These are phyloP conservation scores for Fusarium sp. DNA, from an alignment of 2,329 filamentous ascomycete genomes.

Conservation along the genomic window DNA sequence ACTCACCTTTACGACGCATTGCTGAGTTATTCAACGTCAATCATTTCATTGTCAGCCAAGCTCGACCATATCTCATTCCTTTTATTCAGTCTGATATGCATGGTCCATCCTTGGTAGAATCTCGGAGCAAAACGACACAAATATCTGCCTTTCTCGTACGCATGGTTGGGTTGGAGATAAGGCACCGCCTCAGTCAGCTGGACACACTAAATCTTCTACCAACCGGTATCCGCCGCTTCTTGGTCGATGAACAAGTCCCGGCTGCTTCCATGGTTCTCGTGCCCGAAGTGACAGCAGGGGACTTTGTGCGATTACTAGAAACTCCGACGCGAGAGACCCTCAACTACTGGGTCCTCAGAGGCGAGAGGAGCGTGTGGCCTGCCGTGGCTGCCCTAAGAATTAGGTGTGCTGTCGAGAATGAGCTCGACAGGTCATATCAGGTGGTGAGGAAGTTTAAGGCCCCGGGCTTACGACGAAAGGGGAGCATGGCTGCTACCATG, in stretches of 20 bases:
- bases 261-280: conserved; percentile 84
- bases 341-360: conserved; percentile 86
- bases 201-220: conserved; percentile 82
- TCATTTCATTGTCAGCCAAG: conserved; percentile 94
- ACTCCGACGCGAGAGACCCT: conserved; percentile 81
- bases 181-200: conserved; percentile 83
- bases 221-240: conserved; percentile 75
- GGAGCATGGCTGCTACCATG: conserved; percentile 51
- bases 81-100: conserved; percentile 86
- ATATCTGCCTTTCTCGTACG: conserved; percentile 70
- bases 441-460: conserved; percentile 74
- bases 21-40: conserved; percentile 92
- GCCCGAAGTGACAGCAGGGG: conserved; percentile 77
- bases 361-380: conserved; percentile 92
- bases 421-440: conserved; percentile 88
- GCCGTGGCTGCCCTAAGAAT: conserved; percentile 85
- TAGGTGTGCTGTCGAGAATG: conserved; percentile 86
- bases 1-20: conserved; percentile 74
- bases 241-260: conserved; percentile 85
- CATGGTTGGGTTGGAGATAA: conserved; percentile 79
- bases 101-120: conserved; percentile 73
- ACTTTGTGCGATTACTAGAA: conserved; percentile 85
- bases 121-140: conserved; percentile 68
- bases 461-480: conserved; percentile 61
- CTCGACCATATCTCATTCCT: conserved; percentile 87